Conservation (phyloP, 371 early-diverging fungal species). For the Blastocladiella emersonii region DNA sequence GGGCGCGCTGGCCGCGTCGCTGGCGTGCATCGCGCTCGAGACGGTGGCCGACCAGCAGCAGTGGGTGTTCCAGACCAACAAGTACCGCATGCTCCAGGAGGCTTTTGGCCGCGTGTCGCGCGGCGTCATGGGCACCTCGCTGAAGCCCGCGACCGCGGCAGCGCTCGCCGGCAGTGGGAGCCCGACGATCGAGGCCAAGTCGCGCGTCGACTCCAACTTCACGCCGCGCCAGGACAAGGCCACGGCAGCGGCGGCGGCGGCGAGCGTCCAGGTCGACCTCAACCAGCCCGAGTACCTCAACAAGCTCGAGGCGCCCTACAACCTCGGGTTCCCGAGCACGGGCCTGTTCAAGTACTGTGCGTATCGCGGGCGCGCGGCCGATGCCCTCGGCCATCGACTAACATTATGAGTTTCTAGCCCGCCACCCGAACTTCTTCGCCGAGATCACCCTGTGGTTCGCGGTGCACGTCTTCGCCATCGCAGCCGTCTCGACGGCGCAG, state of each 20-base stretch:
- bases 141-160: neutral
- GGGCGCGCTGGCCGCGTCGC: conserved; percentile 25
- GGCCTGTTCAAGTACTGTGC: conserved; percentile 52
- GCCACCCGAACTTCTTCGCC: conserved; percentile 73
- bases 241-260: neutral
- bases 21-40: conserved; percentile 39
- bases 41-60: conserved; percentile 71
- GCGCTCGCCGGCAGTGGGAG: neutral
- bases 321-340: conserved; percentile 48
- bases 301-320: conserved; percentile 14
- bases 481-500: conserved; percentile 12
- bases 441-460: conserved; percentile 54
- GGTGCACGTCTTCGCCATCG: conserved; percentile 45
- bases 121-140: neutral
- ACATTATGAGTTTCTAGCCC: neutral
- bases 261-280: neutral
- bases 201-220: neutral
- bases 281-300: neutral
- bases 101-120: conserved; percentile 5
- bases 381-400: neutral
- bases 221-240: neutral
- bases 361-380: neutral
- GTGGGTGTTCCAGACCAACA: conserved; percentile 56
- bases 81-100: conserved; percentile 31
- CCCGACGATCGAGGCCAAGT: neutral